These are phyloP conservation scores for Colletotrichum chlorophyti DNA, from an alignment of 2,329 filamentous ascomycete species.

Conservation along the genomic window DNA sequence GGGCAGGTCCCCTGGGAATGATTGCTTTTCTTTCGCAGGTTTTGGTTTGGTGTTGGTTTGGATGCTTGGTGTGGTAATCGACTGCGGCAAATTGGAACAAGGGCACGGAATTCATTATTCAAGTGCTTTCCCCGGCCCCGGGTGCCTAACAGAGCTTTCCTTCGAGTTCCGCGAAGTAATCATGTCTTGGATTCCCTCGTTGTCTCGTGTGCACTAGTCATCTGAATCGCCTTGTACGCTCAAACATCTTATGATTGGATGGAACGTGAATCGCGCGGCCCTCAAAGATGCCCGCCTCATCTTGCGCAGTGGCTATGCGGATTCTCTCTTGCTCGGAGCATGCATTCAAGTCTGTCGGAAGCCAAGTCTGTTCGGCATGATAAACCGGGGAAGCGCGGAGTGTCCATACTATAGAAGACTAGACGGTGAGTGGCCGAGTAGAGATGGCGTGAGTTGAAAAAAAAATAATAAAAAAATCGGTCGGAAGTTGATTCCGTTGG, in stretches of 20 bases:
- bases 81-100: too few species aligned
- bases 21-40: too few species aligned
- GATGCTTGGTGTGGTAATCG: too few species aligned
- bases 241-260: too few species aligned
- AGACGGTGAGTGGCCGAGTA: slow-evolving; percentile 2
- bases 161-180: not conserved
- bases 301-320: too few species aligned
- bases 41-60: too few species aligned
- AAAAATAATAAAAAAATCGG: not conserved
- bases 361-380: not conserved
- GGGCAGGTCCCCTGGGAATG: too few species aligned
- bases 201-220: slow-evolving; percentile 20
- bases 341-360: not conserved
- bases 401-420: not conserved
- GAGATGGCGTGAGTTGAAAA: slow-evolving; percentile 3
- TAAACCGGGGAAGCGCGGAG: slow-evolving; percentile 14
- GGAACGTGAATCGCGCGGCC: too few species aligned
- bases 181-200: slow-evolving; percentile 20
- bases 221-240: slow-evolving; percentile 8
- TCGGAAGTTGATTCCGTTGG: not conserved
- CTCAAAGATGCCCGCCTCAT: not conserved
- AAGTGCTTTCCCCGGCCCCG: too few species aligned
- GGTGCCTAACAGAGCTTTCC: too few species aligned
- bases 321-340: too few species aligned
- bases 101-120: too few species aligned